Conservation (phyloP, 495 filamentous ascomycete species). For the Aspergillus indologenus region DNA sequence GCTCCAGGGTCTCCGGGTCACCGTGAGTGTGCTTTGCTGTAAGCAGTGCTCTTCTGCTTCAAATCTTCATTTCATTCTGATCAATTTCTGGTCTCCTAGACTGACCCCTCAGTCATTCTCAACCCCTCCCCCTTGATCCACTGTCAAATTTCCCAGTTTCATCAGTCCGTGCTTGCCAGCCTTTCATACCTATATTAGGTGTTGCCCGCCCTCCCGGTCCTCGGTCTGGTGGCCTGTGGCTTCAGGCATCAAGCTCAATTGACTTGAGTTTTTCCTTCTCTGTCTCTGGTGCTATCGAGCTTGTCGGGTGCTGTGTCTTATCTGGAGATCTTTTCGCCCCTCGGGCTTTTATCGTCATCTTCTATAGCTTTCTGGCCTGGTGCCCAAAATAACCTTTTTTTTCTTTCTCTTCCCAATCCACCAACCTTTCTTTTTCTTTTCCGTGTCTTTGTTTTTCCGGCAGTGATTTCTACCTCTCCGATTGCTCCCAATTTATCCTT, state of each 20-base stretch:
- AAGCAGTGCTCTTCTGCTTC: not conserved
- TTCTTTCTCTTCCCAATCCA: not conserved
- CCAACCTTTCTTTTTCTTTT: not conserved
- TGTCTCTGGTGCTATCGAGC: not conserved
- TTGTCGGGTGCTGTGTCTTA: not conserved
- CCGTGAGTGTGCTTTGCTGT: not conserved
- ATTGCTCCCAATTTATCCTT: not conserved
- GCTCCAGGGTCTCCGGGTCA: not conserved
- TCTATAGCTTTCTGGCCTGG: slow-evolving; percentile 13
- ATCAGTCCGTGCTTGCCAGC: not conserved
- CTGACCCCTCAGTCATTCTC: not conserved
- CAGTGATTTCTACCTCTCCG: not conserved
- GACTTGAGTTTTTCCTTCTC: slow-evolving; percentile 1
- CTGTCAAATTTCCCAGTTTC: not conserved
- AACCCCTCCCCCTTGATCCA: slow-evolving; percentile 1
- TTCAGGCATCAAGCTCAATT: slow-evolving; percentile 9
- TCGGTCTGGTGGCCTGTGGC: slow-evolving; percentile 2
- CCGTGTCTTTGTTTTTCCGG: not conserved
- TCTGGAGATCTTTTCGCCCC: slow-evolving; percentile 7
- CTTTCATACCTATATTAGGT: slow-evolving; percentile 4
- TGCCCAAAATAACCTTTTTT: slow-evolving; percentile 12
- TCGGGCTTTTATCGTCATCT: slow-evolving; percentile 6
- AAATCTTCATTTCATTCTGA: not conserved
- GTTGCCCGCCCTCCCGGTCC: not conserved
- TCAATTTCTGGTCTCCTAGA: not conserved